Percentiles rank a stretch among this genome's conserved stretches.
Conservation (phyloP, 75 land plant species). For the Picea glauca region DNA sequence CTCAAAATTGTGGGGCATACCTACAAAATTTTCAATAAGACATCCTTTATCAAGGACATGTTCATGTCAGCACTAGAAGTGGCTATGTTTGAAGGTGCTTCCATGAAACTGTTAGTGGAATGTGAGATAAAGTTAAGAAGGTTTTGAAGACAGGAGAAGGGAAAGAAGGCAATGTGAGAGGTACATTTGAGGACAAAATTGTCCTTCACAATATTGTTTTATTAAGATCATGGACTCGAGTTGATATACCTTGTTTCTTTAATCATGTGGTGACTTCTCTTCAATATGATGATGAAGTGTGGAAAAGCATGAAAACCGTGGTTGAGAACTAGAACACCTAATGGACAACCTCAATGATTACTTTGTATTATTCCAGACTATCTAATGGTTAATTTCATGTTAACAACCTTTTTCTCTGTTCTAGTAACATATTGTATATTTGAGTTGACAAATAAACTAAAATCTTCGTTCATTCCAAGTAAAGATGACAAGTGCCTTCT, state of each 20-base stretch:
- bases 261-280: conserved; percentile 80
- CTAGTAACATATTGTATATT: conserved; percentile 67
- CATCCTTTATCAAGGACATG: conserved; percentile 95
- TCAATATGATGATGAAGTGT: conserved; percentile 65
- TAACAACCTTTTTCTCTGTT: no score
- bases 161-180: conserved; percentile 89
- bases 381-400: no score
- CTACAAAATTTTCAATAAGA: conserved; percentile 88
- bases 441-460: conserved; percentile 68
- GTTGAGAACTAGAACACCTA: conserved; percentile 25
- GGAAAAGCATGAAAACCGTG: conserved; percentile 94
- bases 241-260: conserved; percentile 78
- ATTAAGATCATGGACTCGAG: conserved; percentile 82
- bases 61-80: conserved; percentile 95
- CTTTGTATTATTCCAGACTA: no score
- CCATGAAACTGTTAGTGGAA: conserved; percentile 94
- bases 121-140: conserved; percentile 97
- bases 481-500: conserved; percentile 67
- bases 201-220: conserved; percentile 92
- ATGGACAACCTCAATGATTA: no score
- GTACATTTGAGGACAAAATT: conserved; percentile 98
- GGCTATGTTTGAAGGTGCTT: conserved; percentile 90
- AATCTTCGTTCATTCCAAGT: conserved; percentile 62
- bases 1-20: conserved; percentile 92
- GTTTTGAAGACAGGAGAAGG: conserved; percentile 80